phyloP scores from a whole-genome alignment of 1,284 basidiomycete genomes.

The Ceratobasidium sp. region DNA sequence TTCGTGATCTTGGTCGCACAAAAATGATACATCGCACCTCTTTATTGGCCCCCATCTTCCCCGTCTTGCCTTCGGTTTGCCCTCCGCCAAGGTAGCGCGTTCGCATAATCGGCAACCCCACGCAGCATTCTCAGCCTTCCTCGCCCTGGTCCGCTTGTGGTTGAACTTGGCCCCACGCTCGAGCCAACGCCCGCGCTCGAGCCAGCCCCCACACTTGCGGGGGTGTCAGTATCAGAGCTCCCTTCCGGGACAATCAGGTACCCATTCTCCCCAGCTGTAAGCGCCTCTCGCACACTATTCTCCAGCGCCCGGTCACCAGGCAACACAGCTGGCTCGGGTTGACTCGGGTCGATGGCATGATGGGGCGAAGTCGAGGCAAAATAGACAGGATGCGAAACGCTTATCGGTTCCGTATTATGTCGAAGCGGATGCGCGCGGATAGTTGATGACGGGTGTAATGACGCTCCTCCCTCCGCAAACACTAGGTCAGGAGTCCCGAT shows the following conservation, averaged over 20 bases:
- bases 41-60: constrained; percentile 23
- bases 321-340: constrained; percentile 19
- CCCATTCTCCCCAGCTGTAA: constrained; percentile 13
- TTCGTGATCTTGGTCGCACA: constrained; percentile 13
- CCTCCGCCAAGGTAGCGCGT: constrained; percentile 32
- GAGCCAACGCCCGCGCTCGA: not conserved
- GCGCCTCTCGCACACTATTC: constrained; percentile 42
- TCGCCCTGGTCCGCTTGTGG: not conserved
- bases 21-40: constrained; percentile 15
- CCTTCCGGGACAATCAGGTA: constrained; percentile 22
- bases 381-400: constrained; percentile 38
- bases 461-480: constrained; percentile 73
- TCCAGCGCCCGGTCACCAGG: constrained; percentile 38
- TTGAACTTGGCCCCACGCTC: not conserved
- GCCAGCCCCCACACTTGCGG: constrained; percentile 11
- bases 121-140: constrained; percentile 37
- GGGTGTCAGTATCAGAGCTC: constrained; percentile 32
- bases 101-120: constrained; percentile 41
- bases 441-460: constrained; percentile 16
- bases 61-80: constrained; percentile 12
- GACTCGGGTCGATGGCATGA: constrained; percentile 31
- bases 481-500: constrained; percentile 76
- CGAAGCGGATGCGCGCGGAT: constrained; percentile 21
- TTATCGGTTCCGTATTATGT: constrained; percentile 32
- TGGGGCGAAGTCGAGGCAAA: constrained; percentile 38